These are phyloP conservation scores for Aspergillus sp. DNA, from an alignment of 2,329 filamentous ascomycete species.

Conservation along the genomic window DNA sequence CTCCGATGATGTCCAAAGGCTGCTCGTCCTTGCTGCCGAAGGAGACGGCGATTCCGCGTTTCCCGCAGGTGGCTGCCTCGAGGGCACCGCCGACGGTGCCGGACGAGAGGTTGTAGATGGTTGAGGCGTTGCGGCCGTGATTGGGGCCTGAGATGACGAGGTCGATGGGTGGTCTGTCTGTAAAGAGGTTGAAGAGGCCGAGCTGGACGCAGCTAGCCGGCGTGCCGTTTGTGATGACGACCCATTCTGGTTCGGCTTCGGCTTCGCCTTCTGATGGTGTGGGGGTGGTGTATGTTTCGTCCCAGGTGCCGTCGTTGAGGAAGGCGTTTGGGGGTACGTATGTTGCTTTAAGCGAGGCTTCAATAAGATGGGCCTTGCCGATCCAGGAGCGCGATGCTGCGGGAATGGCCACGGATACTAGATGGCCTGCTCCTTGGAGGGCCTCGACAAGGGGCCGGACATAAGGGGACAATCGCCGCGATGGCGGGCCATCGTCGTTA, in stretches of 20 bases:
- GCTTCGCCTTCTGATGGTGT: slow-evolving; percentile 47
- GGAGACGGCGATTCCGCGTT: slow-evolving; percentile 71
- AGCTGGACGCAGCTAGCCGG: slow-evolving; percentile 76
- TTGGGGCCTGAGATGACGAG: slow-evolving; percentile 75
- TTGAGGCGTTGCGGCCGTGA: slow-evolving; percentile 75
- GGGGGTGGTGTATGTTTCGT: slow-evolving; percentile 14
- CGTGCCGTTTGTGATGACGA: slow-evolving; percentile 70
- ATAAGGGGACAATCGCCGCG: slow-evolving; percentile 70
- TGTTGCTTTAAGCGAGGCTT: slow-evolving; percentile 73
- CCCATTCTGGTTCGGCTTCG: slow-evolving; percentile 54
- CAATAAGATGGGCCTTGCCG: slow-evolving; percentile 92
- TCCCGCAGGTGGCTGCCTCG: slow-evolving; percentile 69
- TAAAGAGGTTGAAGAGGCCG: slow-evolving; percentile 73
- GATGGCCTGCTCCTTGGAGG: slow-evolving; percentile 71
- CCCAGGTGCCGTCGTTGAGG: slow-evolving; percentile 56
- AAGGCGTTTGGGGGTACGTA: slow-evolving; percentile 69
- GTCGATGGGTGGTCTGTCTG: slow-evolving; percentile 65
- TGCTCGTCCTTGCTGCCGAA: slow-evolving; percentile 83
- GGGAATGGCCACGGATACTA: slow-evolving; percentile 82
- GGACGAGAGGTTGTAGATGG: slow-evolving; percentile 71
- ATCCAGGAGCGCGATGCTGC: slow-evolving; percentile 92
- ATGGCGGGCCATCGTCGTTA: slow-evolving; percentile 77
- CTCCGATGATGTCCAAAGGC: slow-evolving; percentile 70
- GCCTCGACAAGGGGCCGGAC: slow-evolving; percentile 68
- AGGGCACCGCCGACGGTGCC: slow-evolving; percentile 75